Evolutionary conservation across 768 basidiomycete species (phyloP).

Genomic region (Phlebiopsis flavidoalba): DNA sequence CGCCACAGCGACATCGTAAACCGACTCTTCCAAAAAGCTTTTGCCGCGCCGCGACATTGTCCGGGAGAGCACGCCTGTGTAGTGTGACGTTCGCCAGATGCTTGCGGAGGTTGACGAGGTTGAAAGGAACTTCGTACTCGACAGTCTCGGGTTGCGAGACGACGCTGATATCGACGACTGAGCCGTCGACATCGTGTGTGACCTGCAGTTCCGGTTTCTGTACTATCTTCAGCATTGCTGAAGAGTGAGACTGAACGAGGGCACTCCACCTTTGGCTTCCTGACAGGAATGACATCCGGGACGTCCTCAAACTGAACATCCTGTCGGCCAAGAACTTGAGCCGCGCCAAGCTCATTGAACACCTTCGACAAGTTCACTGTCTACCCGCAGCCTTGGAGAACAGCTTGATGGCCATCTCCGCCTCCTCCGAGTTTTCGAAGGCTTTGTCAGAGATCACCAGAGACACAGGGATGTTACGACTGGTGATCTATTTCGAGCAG

Average conservation of each 20-base stretch:
- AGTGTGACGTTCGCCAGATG: slow-evolving; percentile 62
- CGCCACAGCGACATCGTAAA: slow-evolving; percentile 76
- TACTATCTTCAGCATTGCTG: not conserved
- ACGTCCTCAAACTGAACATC: slow-evolving; percentile 42
- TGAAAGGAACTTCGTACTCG: slow-evolving; percentile 60
- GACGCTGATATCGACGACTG: slow-evolving; percentile 13
- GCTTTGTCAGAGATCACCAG: slow-evolving; percentile 53
- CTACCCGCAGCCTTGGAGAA: slow-evolving; percentile 59
- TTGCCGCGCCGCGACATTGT: slow-evolving; percentile 71
- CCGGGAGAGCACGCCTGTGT: slow-evolving; percentile 56
- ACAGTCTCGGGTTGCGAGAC: slow-evolving; percentile 18
- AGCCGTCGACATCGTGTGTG: slow-evolving; percentile 16
- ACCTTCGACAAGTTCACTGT: slow-evolving; percentile 45
- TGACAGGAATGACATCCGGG: slow-evolving; percentile 61
- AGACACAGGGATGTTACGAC: slow-evolving; percentile 44
- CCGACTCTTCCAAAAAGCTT: slow-evolving; percentile 79
- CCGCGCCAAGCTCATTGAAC: slow-evolving; percentile 51
- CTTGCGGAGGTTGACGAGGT: slow-evolving; percentile 63
- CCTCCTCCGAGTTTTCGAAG: slow-evolving; percentile 51
- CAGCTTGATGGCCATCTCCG: slow-evolving; percentile 45
- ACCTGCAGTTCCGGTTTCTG: slow-evolving; percentile 19
- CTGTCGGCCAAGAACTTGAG: slow-evolving; percentile 39
- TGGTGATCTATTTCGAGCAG: slow-evolving; percentile 32
- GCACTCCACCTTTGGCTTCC: slow-evolving; percentile 34
- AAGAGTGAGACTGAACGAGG: slow-evolving; percentile 2